Conservation (phyloP, 1,284 basidiomycete genomes). For the Tilletiaria anomala region DNA sequence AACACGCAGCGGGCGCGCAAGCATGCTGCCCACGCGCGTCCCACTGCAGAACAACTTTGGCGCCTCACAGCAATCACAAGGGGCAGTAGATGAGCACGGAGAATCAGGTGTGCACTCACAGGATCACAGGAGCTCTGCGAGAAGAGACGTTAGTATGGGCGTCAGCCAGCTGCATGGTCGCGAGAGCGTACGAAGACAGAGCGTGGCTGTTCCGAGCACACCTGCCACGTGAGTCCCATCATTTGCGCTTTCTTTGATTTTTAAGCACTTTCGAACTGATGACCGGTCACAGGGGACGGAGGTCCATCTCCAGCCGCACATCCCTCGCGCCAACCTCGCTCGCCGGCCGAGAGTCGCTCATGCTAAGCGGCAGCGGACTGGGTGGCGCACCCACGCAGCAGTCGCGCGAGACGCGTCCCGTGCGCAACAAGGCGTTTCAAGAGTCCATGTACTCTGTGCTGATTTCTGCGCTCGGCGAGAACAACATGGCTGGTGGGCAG, state of each 20-base stretch:
- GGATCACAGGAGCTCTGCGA: no score
- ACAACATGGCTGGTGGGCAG: slow-evolving; percentile 28
- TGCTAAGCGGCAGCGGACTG: neutral
- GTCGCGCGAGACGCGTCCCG: slow-evolving; percentile 11
- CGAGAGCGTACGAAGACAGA: no score
- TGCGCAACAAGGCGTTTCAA: slow-evolving; percentile 11
- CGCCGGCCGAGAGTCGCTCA: neutral
- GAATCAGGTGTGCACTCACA: no score
- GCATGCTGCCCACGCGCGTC: no score
- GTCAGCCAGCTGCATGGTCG: no score
- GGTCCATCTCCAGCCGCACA: neutral
- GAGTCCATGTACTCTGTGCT: slow-evolving; percentile 27
- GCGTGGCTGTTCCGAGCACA: neutral
- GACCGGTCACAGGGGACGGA: no score
- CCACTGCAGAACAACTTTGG: no score
- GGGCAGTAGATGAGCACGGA: no score
- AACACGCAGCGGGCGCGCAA: no score
- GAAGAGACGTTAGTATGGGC: no score
- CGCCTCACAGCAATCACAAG: no score
- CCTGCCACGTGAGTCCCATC: neutral
- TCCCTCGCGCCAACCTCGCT: neutral
- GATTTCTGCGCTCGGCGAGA: slow-evolving; percentile 21
- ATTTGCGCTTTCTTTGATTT: neutral
- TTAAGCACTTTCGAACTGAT: neutral
- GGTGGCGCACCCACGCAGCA: neutral